phyloP scores from a whole-genome alignment of 2,329 filamentous ascomycete species.

The Elsinoe australis region DNA sequence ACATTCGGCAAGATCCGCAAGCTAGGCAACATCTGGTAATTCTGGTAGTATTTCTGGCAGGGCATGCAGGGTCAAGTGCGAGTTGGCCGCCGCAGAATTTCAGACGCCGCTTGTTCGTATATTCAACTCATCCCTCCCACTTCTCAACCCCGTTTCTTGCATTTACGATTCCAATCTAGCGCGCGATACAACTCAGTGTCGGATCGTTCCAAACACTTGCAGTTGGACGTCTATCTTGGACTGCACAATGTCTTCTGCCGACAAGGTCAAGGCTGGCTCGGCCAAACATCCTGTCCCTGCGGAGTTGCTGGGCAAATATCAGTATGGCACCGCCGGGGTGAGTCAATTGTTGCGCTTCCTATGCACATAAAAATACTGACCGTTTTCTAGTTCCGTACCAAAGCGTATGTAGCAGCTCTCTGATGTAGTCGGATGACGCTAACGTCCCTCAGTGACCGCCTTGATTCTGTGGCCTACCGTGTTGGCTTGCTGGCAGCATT shows the following conservation, averaged over 20 bases:
- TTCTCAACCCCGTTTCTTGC: background rate
- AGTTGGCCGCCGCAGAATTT: too few species aligned
- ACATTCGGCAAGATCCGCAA: too few species aligned
- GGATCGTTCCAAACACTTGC: too few species aligned
- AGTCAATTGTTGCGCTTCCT: background rate
- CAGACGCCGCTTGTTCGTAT: background rate
- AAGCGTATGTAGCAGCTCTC: slow-evolving; percentile 47
- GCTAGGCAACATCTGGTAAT: background rate
- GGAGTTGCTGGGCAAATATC: slow-evolving; percentile 37
- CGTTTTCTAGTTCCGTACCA: slow-evolving; percentile 55
- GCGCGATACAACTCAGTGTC: too few species aligned
- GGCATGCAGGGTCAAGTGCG: too few species aligned
- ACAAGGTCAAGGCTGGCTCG: slow-evolving; percentile 21
- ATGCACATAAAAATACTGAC: slow-evolving; percentile 14
- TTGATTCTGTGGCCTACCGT: slow-evolving; percentile 86
- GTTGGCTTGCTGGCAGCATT: slow-evolving; percentile 84
- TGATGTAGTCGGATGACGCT: slow-evolving; percentile 24
- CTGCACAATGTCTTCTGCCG: slow-evolving; percentile 17
- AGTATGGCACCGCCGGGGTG: slow-evolving; percentile 52
- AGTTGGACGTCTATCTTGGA: too few species aligned
- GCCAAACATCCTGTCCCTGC: slow-evolving; percentile 30
- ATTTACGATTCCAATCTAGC: too few species aligned
- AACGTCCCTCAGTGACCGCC: slow-evolving; percentile 52
- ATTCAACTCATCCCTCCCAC: too few species aligned
- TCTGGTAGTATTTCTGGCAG: too few species aligned